Base-by-base conservation (phyloP, 2,329 filamentous ascomycete genomes). In the Raffaelea arxii region DNA sequence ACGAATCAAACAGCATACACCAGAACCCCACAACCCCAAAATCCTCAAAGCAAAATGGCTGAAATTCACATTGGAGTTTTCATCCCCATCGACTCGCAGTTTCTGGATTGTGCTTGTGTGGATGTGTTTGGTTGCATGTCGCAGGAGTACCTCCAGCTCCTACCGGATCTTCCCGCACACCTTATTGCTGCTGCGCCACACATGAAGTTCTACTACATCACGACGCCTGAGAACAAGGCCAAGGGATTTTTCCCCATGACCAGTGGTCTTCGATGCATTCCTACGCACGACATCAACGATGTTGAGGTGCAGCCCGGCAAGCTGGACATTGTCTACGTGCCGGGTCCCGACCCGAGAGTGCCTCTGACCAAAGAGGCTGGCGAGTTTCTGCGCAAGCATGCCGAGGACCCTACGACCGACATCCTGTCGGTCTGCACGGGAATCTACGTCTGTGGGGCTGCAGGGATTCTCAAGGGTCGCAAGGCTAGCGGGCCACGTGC, bases 41-140 rank as follows among this genome's bases (percentile, higher is more conserved):
- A n/a, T n/a, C n/a, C n/a, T n/a, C n/a, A n/a, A n/a, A n/a, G n/a
- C n/a, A n/a, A n/a, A n/a, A n/a, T n/a, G n/a, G n/a, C n/a, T n/a
- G n/a, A n/a, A n/a, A n/a, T 76, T 48, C 65, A 58, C 37, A 65
- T 77, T 42, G 74, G 73, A 21, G 71, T 78, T 46, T 75, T 74
- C 56, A 60, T 75, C 42, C 71, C 73, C 2, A 50, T 53, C 3
- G 62, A 62, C 2, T 62, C 64, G 11, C 74, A 78, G 51, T 57
- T 74, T 9, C 67, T 77, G 18, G 74, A 78, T 56, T 54, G 65
- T 4, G 72, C 73, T 10, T 68, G 67, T 42, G 62, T 75, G 45
- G 73, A 77, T 56, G 59, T 75, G 43, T 64, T 78, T 18, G 67
- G 61, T 25, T 62, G 62, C 51, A 65, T 74, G 59, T 66, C 65